Evolutionary conservation across 169 alveolate species (phyloP).

Genomic region (Cryptosporidium meleagridis): DNA sequence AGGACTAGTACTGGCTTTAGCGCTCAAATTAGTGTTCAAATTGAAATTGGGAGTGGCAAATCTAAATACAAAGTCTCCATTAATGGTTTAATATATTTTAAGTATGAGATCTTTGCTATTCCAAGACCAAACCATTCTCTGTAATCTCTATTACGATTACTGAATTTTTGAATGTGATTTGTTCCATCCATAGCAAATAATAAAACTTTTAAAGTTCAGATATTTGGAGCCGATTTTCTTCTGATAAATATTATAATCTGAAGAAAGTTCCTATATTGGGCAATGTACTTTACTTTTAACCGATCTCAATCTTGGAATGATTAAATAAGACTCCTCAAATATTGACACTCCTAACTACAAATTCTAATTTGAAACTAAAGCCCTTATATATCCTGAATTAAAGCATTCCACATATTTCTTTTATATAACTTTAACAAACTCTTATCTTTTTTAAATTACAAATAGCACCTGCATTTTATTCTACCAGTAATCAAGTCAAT

Average conservation of each 20-base stretch:
- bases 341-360: neutral
- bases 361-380: neutral
- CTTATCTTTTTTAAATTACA: neutral
- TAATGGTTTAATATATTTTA: too few species aligned
- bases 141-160: neutral
- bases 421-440: neutral
- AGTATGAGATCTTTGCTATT: slow-evolving; percentile 5
- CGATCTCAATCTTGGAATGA: neutral
- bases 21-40: neutral
- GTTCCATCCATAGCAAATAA: slow-evolving; percentile 70
- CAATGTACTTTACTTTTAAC: neutral
- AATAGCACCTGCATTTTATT: slow-evolving; percentile 55
- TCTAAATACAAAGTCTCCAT: too few species aligned
- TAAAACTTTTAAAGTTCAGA: neutral
- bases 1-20: neutral
- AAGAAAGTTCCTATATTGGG: neutral
- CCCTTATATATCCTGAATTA: neutral
- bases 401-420: neutral
- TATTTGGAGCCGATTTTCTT: neutral
- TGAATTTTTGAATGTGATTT: slow-evolving; percentile 2
- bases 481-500: slow-evolving; percentile 28
- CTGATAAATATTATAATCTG: neutral
- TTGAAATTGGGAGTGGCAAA: neutral
- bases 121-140: slow-evolving; percentile 65
- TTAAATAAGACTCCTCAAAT: neutral